These are phyloP conservation scores for Quillaja saponaria DNA, from an alignment of 306 rosid species.

Conservation along the genomic window DNA sequence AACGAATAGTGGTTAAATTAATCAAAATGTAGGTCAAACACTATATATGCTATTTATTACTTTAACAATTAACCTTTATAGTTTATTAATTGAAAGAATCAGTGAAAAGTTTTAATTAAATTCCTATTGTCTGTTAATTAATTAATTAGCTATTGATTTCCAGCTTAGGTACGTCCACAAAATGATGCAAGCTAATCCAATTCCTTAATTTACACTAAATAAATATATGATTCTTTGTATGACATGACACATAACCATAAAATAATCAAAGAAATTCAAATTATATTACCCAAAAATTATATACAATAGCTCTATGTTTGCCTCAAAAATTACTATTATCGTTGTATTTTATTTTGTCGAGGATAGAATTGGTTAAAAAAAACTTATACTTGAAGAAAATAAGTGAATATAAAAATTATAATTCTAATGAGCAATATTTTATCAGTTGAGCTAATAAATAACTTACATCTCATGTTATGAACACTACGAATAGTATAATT, in stretches of 20 bases:
- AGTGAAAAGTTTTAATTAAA: constrained; percentile 7
- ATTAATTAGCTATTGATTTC: constrained; percentile 36
- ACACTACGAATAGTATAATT: not conserved
- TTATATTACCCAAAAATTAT: constrained; percentile 7
- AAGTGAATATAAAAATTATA: too few relatives aligned
- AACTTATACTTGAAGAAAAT: too few relatives aligned
- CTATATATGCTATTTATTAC: not conserved
- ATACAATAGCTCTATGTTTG: too few relatives aligned
- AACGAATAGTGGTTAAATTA: constrained; percentile 12
- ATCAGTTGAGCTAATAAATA: too few relatives aligned
- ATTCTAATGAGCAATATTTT: too few relatives aligned
- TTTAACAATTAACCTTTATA: constrained; percentile 10
- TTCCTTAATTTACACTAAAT: constrained; percentile 7
- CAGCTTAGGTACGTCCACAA: constrained; percentile 42
- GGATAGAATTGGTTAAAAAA: too few relatives aligned
- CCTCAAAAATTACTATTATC: constrained; percentile 24
- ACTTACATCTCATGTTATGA: too few relatives aligned
- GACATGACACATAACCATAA: constrained; percentile 35
- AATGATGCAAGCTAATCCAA: constrained; percentile 41
- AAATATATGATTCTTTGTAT: constrained; percentile 16
- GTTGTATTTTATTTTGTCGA: too few relatives aligned
- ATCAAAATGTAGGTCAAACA: constrained; percentile 43
- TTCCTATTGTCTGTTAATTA: too few relatives aligned
- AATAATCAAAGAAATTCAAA: constrained; percentile 11
- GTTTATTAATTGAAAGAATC: constrained; percentile 27